Base-by-base conservation (phyloP, 495 filamentous ascomycete species). In the Rhypophila decipiens region DNA sequence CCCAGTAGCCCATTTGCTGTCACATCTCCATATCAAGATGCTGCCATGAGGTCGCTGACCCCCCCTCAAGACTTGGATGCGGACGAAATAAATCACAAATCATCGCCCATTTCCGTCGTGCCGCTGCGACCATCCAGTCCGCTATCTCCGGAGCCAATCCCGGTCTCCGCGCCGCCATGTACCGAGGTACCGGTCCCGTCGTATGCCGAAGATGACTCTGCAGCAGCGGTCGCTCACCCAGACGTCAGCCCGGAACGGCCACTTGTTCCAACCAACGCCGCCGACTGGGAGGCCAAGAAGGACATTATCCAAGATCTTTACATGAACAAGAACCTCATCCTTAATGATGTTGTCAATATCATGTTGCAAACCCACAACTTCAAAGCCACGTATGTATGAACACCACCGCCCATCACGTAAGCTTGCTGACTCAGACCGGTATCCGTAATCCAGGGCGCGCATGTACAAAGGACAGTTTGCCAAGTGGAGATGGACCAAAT, bases 381-480 rank as follows among this genome's bases (percentile, higher is more conserved):
- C 52, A 65, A 58, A 21, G 64, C 64, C 3, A 67, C 64, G 64
- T 65, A 49, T 8, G 62, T 38, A 2, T 22, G 10, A 39, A 2
- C 13, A 5, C 17, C 17, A 21, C 5, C 12, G 8, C 7, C 2
- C 29, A 11, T 8, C 15, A 12, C n/a, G n/a, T n/a, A n/a, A 5
- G 1, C 19, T 17, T 13, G 20, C 37, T 19, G 2, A 18, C 11
- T 17, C 18, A 24, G 1, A 3, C 18, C 21, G 9, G 2, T 17
- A 22, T 13, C 34, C 43, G 3, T 22, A n/a, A 2, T 7, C 4
- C 13, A 65, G 61, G 2, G 62, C 62, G 5, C 39, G 62, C 23
- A 66, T 66, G 63, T 66, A 66, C 60, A 66, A 64, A 34, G 56
- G 63, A 9, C 60, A 64, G 41, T 66, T 66, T 27, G 49, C 53